These are phyloP conservation scores for Penicillium sp. DNA, from an alignment of 2,329 filamentous ascomycete genomes.

Conservation along the genomic window DNA sequence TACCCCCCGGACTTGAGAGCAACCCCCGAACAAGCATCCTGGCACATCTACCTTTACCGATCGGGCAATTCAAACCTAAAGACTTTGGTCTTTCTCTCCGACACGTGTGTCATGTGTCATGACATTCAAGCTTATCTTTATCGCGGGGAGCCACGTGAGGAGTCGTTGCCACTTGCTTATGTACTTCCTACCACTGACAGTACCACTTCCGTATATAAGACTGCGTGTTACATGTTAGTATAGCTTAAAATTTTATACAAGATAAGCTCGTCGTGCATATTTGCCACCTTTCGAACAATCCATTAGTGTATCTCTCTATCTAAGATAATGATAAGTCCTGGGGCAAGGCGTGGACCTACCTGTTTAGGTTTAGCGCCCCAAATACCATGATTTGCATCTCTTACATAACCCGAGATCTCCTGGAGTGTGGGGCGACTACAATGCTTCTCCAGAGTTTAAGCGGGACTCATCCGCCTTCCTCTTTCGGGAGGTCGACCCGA, in stretches of 20 bases:
- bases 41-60: conserved; percentile 2
- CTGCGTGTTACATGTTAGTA: too few relatives aligned
- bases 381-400: background rate
- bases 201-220: too few relatives aligned
- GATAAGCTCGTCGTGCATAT: too few relatives aligned
- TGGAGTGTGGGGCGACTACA: conserved; percentile 10
- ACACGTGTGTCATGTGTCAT: background rate
- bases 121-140: conserved; percentile 14
- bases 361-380: conserved; percentile 13
- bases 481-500: conserved; percentile 19
- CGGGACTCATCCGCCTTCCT: conserved; percentile 10
- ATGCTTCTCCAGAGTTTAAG: conserved; percentile 6
- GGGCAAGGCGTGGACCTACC: conserved; percentile 21
- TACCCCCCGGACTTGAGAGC: background rate
- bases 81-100: background rate
- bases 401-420: conserved; percentile 8
- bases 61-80: conserved; percentile 16
- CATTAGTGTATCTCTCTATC: background rate
- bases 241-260: too few relatives aligned
- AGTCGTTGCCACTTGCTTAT: too few relatives aligned
- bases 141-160: background rate
- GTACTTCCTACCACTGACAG: too few relatives aligned
- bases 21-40: background rate
- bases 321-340: background rate
- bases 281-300: background rate